Evolutionary conservation across 192 early-diverging fungal species (phyloP).

Genomic region (Podila horticola): DNA sequence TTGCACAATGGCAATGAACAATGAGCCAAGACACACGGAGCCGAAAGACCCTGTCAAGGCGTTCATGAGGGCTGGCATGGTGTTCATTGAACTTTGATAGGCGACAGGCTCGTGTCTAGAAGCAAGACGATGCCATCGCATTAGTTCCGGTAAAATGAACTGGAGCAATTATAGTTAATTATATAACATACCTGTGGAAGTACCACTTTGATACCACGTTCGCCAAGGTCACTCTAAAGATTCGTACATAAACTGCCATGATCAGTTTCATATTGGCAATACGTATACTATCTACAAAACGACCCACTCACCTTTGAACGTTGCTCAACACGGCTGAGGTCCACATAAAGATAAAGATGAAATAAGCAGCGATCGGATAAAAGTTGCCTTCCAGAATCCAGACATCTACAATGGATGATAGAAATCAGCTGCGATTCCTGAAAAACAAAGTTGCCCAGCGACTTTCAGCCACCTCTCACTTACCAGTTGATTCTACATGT

Average conservation of each 20-base stretch:
- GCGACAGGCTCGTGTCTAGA: slow-evolving; percentile 47
- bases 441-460: no score
- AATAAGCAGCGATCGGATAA: slow-evolving; percentile 62
- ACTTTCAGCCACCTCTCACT: background rate
- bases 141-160: no score
- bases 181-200: slow-evolving; percentile 55
- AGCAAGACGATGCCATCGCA: background rate
- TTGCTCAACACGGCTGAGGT: slow-evolving; percentile 75
- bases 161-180: background rate
- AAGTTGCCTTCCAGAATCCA: slow-evolving; percentile 66
- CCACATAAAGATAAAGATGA: slow-evolving; percentile 82
- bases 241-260: background rate
- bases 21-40: slow-evolving; percentile 67
- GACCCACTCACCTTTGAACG: slow-evolving; percentile 64
- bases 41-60: slow-evolving; percentile 73
- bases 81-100: slow-evolving; percentile 47
- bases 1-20: slow-evolving; percentile 70
- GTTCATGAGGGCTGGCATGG: slow-evolving; percentile 51
- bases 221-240: slow-evolving; percentile 64
- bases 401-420: slow-evolving; percentile 13
- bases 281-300: background rate
- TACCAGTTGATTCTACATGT: slow-evolving; percentile 17
- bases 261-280: background rate
- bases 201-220: slow-evolving; percentile 86
- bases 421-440: no score